Percentiles rank a stretch among this genome's conserved stretches.
These are phyloP conservation scores for Trichoderma sp. DNA, from an alignment of 2,329 filamentous ascomycete genomes.

Conservation along the genomic window DNA sequence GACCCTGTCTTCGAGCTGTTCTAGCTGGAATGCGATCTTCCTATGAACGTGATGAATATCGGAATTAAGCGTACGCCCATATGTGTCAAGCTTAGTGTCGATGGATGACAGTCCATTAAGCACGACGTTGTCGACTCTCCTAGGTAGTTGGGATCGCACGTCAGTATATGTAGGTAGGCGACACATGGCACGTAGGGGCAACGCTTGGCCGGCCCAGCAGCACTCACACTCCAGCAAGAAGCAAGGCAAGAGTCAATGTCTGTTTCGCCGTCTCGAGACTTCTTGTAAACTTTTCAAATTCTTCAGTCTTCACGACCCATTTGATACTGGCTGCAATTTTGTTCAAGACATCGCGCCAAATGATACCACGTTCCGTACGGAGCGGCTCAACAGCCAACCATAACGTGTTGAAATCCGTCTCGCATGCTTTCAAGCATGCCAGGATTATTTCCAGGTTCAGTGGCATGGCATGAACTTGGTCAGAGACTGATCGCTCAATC, in stretches of 20 bases:
- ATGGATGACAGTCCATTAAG: background rate
- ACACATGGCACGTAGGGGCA: background rate
- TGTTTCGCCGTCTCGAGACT: background rate
- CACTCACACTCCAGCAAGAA: background rate
- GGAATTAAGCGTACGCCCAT: background rate
- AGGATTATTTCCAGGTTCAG: background rate
- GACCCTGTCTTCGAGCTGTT: background rate
- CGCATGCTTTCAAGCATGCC: background rate
- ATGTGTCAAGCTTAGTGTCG: background rate
- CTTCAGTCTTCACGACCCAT: background rate
- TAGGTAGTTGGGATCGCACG: fast-evolving
- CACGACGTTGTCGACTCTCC: background rate
- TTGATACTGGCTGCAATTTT: background rate
- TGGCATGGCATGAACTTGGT: background rate
- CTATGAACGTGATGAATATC: background rate
- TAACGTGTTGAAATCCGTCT: background rate
- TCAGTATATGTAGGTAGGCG: background rate
- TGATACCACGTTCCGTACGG: background rate
- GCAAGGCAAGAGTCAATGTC: background rate
- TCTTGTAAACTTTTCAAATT: background rate
- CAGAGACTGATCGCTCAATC: background rate
- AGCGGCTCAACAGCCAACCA: background rate
- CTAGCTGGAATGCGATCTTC: background rate
- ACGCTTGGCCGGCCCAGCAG: background rate
- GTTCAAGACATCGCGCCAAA: background rate